These are phyloP conservation scores for Dactylellina parvicollis DNA, from an alignment of 2,329 filamentous ascomycete genomes.

Conservation along the genomic window DNA sequence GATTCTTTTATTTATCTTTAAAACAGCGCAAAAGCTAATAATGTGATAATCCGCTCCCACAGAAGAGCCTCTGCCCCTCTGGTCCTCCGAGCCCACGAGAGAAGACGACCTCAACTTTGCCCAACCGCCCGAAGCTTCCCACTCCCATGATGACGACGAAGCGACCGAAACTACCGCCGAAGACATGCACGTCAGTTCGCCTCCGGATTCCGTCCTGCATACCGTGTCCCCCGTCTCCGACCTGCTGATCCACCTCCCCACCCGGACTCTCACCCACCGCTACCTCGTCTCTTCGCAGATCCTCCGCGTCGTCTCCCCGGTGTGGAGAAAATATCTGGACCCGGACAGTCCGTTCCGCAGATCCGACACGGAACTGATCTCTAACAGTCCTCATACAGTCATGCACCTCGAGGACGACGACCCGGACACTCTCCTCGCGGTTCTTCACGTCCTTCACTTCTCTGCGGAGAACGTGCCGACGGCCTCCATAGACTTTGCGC, in stretches of 20 bases:
- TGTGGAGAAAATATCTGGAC: conserved; percentile 41
- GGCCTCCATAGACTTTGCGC: conserved; percentile 1
- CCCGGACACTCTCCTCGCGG: conserved; percentile 29
- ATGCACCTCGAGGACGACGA: conserved; percentile 46
- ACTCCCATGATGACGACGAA: not conserved
- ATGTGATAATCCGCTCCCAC: not conserved
- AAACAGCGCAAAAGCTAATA: not conserved
- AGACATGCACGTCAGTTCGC: not conserved
- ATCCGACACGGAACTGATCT: not conserved
- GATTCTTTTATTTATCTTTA: not conserved
- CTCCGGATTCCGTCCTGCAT: not conserved
- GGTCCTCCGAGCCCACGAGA: conserved; percentile 5
- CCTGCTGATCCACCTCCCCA: conserved; percentile 31
- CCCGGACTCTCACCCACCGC: not conserved
- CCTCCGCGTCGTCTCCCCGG: conserved; percentile 36
- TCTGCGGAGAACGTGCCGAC: conserved; percentile 17
- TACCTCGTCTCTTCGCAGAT: conserved; percentile 50
- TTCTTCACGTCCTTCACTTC: conserved; percentile 38
- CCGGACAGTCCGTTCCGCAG: conserved; percentile 25
- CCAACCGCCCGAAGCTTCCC: conserved; percentile 4
- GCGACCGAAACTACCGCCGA: not conserved
- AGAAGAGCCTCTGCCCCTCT: conserved; percentile 41
- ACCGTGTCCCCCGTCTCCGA: conserved; percentile 44
- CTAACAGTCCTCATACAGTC: conserved; percentile 13
- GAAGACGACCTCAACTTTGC: conserved; percentile 28